Base-by-base conservation (phyloP, 208 protist species). In the Trypanosoma avium region DNA sequence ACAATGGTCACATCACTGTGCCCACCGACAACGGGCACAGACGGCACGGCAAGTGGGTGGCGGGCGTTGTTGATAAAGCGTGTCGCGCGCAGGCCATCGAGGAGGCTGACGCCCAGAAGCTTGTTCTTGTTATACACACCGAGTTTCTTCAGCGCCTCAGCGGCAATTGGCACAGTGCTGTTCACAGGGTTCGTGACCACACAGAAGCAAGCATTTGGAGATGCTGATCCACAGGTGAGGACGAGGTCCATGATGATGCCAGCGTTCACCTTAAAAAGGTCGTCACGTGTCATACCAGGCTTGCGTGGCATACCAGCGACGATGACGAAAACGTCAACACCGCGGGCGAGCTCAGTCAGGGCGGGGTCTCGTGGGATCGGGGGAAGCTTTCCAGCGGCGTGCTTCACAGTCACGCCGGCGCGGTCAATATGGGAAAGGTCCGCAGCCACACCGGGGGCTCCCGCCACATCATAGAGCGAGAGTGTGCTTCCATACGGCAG, bases 111-210 rank as follows among this genome's bases (percentile, higher is more conserved):
- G 42, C 97, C 97, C 48, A 97, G 71, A 13, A 98, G 77, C 21
- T 81, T 77, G 53, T 82, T 81, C 45, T 81, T 81, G 81, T 97
- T 79, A 82, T 96, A 98, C 17, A 92, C 73, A 63, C 93, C 90
- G 40, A 84, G 72, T 75, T 88, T 92, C 86, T 97, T 95, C 56
- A 97, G 72, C 33, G 85, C 84, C 82, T 97, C 75, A 21, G 92
- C 93, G 47, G 87, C 90, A 73, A 99, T 97, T 54, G 96, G 88
- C 30, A 98, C 95, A 10, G 93, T 98, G 73, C 94, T 98, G 89
- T 98, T 98, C 60, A 99, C 96, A 32, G 97, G 97, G 93, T 99
- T 98, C 19, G 94, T 95, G 48, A 98, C 93, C 57, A 99, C 86
- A 67, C 84, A 79, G 73, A 98, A 83, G 56, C 84, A 67, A 3